Base-by-base conservation (phyloP, 1,284 basidiomycete genomes). In the Boletus mariae region DNA sequence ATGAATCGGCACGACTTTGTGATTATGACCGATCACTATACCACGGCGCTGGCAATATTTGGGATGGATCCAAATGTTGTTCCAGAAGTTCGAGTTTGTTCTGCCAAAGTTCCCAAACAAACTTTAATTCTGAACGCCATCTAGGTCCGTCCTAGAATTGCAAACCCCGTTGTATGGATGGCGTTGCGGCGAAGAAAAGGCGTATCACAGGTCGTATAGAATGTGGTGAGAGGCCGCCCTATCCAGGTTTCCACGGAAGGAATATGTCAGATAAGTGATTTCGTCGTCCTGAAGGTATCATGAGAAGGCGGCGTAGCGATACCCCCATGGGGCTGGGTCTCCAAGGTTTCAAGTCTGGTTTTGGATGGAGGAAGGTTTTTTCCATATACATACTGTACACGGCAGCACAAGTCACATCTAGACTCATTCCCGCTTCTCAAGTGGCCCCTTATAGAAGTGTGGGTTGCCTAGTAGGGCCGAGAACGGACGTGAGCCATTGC, bases 401-500 rank as follows among this genome's bases (percentile, higher is more conserved):
- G 20, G 5, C 10, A 17, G 58, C 26, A 37, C 26, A 10, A 26
- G 5, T 35, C 47, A 41, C 5, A 48, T 37, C 8, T 25, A 42
- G 23, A 28, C 38, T 46, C 20, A 20, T 17, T 13, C 10, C 25
- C 20, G 9, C 23, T 10, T 25, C 29, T 23, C 20, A 45, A 23
- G 10, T 10, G 17, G 7, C 25, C 13, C n/a, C 44, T 61, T 49
- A 66, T 3, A 63, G 25, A 45, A 2, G 51, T 13, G 49, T 7
- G 23, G 35, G 0, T 10, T 5, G 5, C 5, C 23, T 23, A 31
- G 20, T 20, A 20, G 50, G 10, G 8, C 32, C 17, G 1, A 57
- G n/a, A 44, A 15, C 9, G 9, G 54, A 49, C 12, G 70, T 67
- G 28, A 85, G 61, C 79, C 82, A 87, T 34, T 65, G 64, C 3